Conservation (phyloP, 257 asterid genomes). For the Solanum peruvianum region DNA sequence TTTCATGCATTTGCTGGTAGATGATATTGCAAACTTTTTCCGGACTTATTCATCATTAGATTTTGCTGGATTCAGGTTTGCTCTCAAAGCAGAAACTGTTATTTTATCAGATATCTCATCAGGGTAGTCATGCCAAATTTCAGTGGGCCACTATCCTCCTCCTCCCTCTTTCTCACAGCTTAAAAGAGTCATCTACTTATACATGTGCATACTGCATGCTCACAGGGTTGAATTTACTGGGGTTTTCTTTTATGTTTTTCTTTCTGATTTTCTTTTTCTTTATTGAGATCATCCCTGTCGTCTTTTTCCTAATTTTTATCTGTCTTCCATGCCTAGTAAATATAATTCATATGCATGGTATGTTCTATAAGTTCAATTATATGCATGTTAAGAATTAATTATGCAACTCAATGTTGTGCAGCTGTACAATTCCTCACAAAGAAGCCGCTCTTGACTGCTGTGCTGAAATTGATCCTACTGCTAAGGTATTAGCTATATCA, state of each 20-base stretch:
- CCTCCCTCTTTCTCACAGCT: neutral
- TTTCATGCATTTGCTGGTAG: constrained; percentile 71
- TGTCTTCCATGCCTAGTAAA: neutral
- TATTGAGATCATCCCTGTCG: neutral
- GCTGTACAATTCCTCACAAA: constrained; percentile 94
- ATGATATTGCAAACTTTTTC: constrained; percentile 50
- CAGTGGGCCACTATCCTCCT: neutral
- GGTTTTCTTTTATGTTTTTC: neutral
- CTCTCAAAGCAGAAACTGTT: constrained; percentile 2
- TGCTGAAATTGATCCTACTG: constrained; percentile 79
- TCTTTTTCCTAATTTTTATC: neutral
- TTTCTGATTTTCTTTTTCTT: neutral
- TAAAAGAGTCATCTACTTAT: neutral
- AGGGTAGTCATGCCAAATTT: neutral
- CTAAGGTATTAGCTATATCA: constrained; percentile 48
- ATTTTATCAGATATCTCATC: neutral
- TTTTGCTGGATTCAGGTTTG: constrained; percentile 90
- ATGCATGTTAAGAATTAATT: neutral
- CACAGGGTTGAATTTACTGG: neutral
- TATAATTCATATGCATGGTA: neutral
- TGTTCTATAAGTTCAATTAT: neutral
- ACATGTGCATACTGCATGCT: neutral
- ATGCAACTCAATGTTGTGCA: constrained; percentile 23
- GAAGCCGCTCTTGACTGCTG: constrained; percentile 63
- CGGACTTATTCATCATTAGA: constrained; percentile 69